Evolutionary conservation across 176 grass and related monocot species (phyloP), one percentile per base, ranked within the genome.

Genomic region (Poa annua): DNA sequence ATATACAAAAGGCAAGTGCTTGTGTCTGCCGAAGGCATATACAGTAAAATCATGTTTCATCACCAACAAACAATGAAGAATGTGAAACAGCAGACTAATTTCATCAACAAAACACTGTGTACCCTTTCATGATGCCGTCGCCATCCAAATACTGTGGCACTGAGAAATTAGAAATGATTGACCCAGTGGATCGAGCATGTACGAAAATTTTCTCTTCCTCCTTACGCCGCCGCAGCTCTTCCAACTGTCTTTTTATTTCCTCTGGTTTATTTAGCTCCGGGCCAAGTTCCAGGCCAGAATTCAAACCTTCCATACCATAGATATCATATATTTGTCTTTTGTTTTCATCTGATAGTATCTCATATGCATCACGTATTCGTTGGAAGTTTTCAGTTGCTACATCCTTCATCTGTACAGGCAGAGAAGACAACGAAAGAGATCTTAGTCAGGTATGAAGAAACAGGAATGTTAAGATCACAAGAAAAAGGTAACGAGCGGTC

Each of bases 301-400:
- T 96, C 54, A 99, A 89, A 45, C 96, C 96, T 91, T 99, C 96
- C 91, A 99, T 99, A 19, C 93, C 96, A 88, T 99, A 96, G 15
- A 99, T 92, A 79, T 99, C 96, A 85, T 99, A 99, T n/a, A 99
- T 93, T 79, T 96, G 93, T 44, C 96, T 91, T 93, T 96, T 99
- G 55, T 90, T 84, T 71, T 88, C 90, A 85, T 99, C 91, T 3
- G 80, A 91, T 80, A 99, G 80, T 74, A 99, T 81, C 72, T 92
- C 91, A 49, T 99, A 96, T 83, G 96, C 96, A 83, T 96, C 93
- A 71, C 89, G 73, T 86, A 99, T 96, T 70, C 91, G 85, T 74
- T 93, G 92, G 71, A 99, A 99, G 83, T 96, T 99, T 80, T 99
- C 93, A 50, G 96, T 99, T 47, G 96, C 96, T 60, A 86, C 80